Evolutionary conservation across 805 yeast genomes (phyloP).

Genomic region (Candida parachauliodes): DNA sequence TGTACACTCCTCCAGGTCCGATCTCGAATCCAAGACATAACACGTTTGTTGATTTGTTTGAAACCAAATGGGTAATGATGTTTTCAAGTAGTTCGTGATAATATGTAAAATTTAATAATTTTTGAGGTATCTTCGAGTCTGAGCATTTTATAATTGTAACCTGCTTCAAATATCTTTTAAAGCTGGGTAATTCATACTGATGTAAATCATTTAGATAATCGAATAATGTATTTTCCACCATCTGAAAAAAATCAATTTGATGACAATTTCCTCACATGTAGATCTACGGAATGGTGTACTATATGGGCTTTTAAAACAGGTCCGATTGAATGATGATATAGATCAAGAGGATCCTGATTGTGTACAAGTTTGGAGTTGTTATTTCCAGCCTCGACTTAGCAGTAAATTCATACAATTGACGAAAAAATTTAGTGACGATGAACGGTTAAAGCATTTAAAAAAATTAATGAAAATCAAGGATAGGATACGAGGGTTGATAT

Average conservation of each 20-base stretch:
- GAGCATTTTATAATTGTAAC: constrained; percentile 9
- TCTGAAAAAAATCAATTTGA: not conserved
- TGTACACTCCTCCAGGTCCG: constrained; percentile 33
- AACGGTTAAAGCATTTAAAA: constrained; percentile 46
- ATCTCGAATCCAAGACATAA: constrained; percentile 42
- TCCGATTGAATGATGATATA: constrained; percentile 25
- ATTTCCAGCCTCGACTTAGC: constrained; percentile 36
- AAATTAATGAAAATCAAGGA: constrained; percentile 42
- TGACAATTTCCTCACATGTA: constrained; percentile 23
- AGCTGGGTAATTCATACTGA: constrained; percentile 3
- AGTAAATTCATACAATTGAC: constrained; percentile 24
- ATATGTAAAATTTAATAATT: not conserved
- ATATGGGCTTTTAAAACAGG: constrained; percentile 44
- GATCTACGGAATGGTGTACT: constrained; percentile 46
- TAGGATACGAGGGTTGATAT: constrained; percentile 41
- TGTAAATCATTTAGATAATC: not conserved
- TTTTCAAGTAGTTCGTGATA: constrained; percentile 38
- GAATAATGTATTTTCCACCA: not conserved
- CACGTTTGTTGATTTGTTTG: constrained; percentile 29
- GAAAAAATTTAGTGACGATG: constrained; percentile 23
- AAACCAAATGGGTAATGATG: constrained; percentile 30
- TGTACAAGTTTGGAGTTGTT: constrained; percentile 46
- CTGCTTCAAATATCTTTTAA: not conserved
- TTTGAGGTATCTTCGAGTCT: not conserved
- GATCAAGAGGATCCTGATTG: constrained; percentile 23